Percentiles rank a stretch among this genome's conserved stretches.
These are phyloP conservation scores for Neurospora sp. DNA, from an alignment of 2,329 filamentous ascomycete genomes.

Conservation along the genomic window DNA sequence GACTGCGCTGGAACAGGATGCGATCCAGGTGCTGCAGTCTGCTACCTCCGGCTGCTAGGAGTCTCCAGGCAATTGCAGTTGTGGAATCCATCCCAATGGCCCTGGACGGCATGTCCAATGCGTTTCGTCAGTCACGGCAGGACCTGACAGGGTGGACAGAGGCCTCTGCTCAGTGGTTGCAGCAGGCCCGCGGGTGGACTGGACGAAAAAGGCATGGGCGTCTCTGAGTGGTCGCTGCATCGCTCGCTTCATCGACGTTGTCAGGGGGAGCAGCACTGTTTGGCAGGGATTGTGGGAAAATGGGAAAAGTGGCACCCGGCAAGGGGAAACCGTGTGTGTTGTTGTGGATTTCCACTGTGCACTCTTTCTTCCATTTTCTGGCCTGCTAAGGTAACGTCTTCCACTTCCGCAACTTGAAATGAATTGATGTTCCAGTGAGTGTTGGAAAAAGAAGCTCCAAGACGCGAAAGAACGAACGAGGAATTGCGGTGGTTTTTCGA, in stretches of 20 bases:
- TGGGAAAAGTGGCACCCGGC: background rate
- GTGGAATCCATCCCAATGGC: background rate
- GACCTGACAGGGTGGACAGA: background rate
- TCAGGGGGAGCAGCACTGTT: background rate
- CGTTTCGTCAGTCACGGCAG: background rate
- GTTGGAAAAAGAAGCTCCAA: background rate
- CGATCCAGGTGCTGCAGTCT: background rate
- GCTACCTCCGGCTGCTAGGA: background rate
- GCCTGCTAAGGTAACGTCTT: background rate
- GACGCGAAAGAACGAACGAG: background rate
- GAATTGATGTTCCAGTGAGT: background rate
- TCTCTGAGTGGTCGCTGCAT: background rate
- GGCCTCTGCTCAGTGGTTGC: background rate
- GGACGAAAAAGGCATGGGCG: background rate
- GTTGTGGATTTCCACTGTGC: background rate
- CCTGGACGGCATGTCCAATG: background rate
- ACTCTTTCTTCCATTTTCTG: background rate
- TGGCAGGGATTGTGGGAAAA: background rate
- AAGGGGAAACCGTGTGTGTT: background rate
- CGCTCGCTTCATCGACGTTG: background rate
- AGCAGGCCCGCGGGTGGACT: background rate
- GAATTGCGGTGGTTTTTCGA: background rate
- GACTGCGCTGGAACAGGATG: background rate
- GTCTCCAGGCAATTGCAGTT: background rate
- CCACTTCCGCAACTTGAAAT: background rate